Percentiles rank a stretch among this genome's conserved stretches.
These are phyloP conservation scores for Trametopsis cervina DNA, from an alignment of 768 basidiomycete species.

Conservation along the genomic window DNA sequence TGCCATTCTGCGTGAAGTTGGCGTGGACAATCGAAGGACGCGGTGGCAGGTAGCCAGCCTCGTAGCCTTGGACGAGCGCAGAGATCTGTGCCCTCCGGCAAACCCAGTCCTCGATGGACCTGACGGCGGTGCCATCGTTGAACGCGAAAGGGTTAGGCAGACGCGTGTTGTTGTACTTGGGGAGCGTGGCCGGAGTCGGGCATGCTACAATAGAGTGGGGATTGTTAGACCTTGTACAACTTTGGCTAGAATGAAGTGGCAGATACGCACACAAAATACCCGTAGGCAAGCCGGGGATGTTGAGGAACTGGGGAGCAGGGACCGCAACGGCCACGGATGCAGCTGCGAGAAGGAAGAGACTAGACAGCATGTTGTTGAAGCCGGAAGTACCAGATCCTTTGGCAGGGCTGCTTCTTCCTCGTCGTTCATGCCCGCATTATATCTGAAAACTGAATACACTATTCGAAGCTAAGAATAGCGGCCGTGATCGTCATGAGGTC, in stretches of 20 bases:
- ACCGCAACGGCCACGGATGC: background rate
- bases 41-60: conserved; percentile 43
- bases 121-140: conserved; percentile 34
- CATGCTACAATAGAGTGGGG: background rate
- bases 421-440: too few species aligned
- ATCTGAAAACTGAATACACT: too few species aligned
- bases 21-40: conserved; percentile 40
- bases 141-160: conserved; percentile 53
- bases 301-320: background rate
- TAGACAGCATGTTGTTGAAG: too few species aligned
- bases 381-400: too few species aligned
- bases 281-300: background rate
- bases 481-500: too few species aligned
- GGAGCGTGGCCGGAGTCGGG: conserved; percentile 15
- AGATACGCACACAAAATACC: background rate
- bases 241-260: background rate
- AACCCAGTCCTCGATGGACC: conserved; percentile 40
- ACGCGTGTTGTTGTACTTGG: conserved; percentile 31
- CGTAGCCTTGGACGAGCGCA: conserved; percentile 44
- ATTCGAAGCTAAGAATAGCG: too few species aligned
- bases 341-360: background rate
- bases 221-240: background rate
- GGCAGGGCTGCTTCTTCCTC: too few species aligned
- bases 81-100: conserved; percentile 45
- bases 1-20: conserved; percentile 30